A percentile compares a stretch with the other conserved stretches of the same genome.
Conservation (phyloP, 768 basidiomycete species). For the Porpolomopsis calyptriformis region DNA sequence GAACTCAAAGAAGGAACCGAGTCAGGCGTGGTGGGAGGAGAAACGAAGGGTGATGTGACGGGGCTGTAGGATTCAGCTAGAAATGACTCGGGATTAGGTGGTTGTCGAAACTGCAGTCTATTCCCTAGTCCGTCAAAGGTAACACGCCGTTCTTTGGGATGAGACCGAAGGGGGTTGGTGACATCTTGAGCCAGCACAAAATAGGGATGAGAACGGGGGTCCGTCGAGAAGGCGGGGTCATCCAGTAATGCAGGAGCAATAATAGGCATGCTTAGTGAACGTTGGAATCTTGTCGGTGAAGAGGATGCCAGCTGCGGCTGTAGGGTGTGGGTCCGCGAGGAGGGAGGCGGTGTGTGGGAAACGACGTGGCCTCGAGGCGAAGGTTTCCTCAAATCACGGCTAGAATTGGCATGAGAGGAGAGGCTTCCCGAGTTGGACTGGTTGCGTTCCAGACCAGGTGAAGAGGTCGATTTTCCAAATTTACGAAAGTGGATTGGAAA, state of each 20-base stretch:
- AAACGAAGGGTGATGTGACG: background rate
- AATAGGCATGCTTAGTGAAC: slow-evolving; percentile 12
- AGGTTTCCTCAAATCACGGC: background rate
- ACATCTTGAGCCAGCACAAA: background rate
- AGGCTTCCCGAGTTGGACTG: background rate
- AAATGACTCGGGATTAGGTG: slow-evolving; percentile 4
- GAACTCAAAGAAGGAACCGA: background rate
- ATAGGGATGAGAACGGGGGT: slow-evolving; percentile 42
- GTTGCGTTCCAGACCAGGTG: no score
- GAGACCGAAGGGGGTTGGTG: background rate
- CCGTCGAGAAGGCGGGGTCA: slow-evolving; percentile 51
- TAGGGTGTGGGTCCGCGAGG: background rate
- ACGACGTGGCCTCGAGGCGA: slow-evolving; percentile 2
- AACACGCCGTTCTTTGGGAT: background rate
- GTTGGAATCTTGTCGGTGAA: background rate
- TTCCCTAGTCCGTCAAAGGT: background rate
- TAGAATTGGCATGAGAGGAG: background rate
- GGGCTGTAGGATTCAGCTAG: background rate
- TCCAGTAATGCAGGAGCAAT: slow-evolving; percentile 27
- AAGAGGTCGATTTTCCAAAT: no score
- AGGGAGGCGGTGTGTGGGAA: background rate
- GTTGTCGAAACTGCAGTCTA: background rate
- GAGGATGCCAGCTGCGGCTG: background rate
- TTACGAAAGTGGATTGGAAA: no score
- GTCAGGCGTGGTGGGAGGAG: no score